Evolutionary conservation across 495 filamentous ascomycete genomes (phyloP), one percentile per base, ranked within the genome.

Genomic region (Venustampulla echinocandica): DNA sequence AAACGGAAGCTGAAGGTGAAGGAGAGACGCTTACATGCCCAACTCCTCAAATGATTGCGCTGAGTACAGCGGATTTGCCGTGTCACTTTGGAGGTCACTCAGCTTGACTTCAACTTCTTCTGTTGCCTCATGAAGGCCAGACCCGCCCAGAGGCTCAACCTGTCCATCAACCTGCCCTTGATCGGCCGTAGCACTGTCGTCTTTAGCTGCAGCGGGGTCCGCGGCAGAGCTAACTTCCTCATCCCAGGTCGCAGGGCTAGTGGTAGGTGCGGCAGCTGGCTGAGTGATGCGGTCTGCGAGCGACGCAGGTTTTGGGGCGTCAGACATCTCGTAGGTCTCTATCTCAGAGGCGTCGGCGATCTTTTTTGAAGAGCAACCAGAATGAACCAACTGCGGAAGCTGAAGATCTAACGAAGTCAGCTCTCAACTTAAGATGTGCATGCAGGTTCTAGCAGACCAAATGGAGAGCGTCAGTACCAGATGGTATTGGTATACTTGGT

Each of bases 61-160:
- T 9, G 92, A 97, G 64, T 74, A 90, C 17, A 98, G 73, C 2
- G 92, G 92, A 60, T 86, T 90, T 48, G 86, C 81, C 0, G 82
- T 79, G 58, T 98, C 87, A 13, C 77, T 75, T 61, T 96, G 90
- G 35, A 94, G 71, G 58, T 95, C 90, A 53, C 79, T 84, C 37
- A 98, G 75, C 67, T 92, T 90, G 52, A 98, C 87, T 53, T 94
- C 79, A 42, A 98, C 83, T 45, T 85, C 79, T 65, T 84, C 90
- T 21, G 80, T 77, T 2, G 77, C 75, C 55, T 92, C 87, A 39
- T 85, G 67, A 9, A 94, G 76, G 13, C 25, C 32, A 4, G 71
- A 72, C 27, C 75, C 74, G 2, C 63, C 60, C 17, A 59, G 42
- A 5, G 51, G 50, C 11, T 58, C 62, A 13, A 68, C 46, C 25